A percentile compares a stretch with the other conserved stretches of the same genome.
These are phyloP conservation scores for Malassezia obtusa DNA, from an alignment of 1,284 basidiomycete genomes.

Conservation along the genomic window DNA sequence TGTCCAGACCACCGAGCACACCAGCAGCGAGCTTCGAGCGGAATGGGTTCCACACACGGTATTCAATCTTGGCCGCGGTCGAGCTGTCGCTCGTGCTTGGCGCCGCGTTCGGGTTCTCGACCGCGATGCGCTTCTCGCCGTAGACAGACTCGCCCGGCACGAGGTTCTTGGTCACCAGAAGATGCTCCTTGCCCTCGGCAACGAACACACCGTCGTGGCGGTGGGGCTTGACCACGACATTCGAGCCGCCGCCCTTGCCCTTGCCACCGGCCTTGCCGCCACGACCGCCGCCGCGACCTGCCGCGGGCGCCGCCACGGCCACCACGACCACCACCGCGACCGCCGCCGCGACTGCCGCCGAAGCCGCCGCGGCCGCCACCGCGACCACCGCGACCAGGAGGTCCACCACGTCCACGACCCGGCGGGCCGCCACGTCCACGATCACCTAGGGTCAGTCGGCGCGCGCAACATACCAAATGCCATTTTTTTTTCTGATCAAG, in stretches of 20 bases:
- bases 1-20: slow-evolving; percentile 86
- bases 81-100: slow-evolving; percentile 54
- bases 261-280: slow-evolving; percentile 38
- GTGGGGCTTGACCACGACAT: slow-evolving; percentile 80
- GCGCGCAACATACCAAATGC: slow-evolving; percentile 20
- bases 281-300: slow-evolving; percentile 32
- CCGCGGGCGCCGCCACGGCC: slow-evolving; percentile 26
- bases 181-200: slow-evolving; percentile 67
- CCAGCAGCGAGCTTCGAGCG: slow-evolving; percentile 92
- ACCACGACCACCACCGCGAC: slow-evolving; percentile 20
- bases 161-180: slow-evolving; percentile 95
- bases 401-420: slow-evolving; percentile 37
- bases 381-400: slow-evolving; percentile 25
- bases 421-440: slow-evolving; percentile 33
- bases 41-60: slow-evolving; percentile 99
- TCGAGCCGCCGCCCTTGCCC: slow-evolving; percentile 62
- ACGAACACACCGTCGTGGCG: slow-evolving; percentile 72
- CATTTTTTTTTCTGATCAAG: slow-evolving; percentile 2
- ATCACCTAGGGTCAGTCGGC: not conserved
- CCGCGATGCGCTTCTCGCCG: slow-evolving; percentile 68
- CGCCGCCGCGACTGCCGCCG: slow-evolving; percentile 32
- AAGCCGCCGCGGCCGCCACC: slow-evolving; percentile 20
- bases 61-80: slow-evolving; percentile 74
- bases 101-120: slow-evolving; percentile 54
- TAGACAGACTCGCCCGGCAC: slow-evolving; percentile 96